Evolutionary conservation across 179 eudicot species (phyloP), one percentile per base, ranked within the genome.

Genomic region (Gypsophila paniculata): DNA sequence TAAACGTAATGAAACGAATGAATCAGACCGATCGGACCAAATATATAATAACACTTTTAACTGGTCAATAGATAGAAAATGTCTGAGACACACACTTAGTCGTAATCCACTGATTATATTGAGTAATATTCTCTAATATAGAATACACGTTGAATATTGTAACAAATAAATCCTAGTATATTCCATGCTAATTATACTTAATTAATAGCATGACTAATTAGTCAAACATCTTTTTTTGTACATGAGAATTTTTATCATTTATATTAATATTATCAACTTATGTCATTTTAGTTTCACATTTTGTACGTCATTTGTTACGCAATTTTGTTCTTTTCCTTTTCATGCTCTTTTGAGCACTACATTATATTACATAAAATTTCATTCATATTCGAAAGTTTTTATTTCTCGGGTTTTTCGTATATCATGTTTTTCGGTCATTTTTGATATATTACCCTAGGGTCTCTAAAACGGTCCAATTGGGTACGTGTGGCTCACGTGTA

Each of bases 221-320:
- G 76, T 77, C 80, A 77, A 72, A 62, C 0, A 6, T 54, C n/a
- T n/a, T n/a, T 48, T 62, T 39, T 36, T 23, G 29, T 67, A 57
- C 52, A 25, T 36, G n/a, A 42, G 49, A 49, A n/a, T n/a, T n/a
- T 51, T 46, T 29, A 29, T 29, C 34, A 29, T 29, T 29, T 29
- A 29, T 29, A 29, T 29, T 48, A 42, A 46, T n/a, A 46, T 13
- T 22, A 15, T 22, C 13, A 19, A 32, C 0, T 61, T 42, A 70
- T 55, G 26, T 62, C 48, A 19, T 15, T 55, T 61, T 38, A 8
- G 10, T 19, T 46, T 65, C 38, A 78, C 74, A 71, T 78, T 77
- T 66, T 23, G 21, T 21, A 66, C 78, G 76, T 79, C 75, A 70
- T 60, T 57, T 64, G 44, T 65, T 23, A 21, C 72, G 19, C 65